Conservation (phyloP, 75 land plant species). For the Cupressus sempervirens region DNA sequence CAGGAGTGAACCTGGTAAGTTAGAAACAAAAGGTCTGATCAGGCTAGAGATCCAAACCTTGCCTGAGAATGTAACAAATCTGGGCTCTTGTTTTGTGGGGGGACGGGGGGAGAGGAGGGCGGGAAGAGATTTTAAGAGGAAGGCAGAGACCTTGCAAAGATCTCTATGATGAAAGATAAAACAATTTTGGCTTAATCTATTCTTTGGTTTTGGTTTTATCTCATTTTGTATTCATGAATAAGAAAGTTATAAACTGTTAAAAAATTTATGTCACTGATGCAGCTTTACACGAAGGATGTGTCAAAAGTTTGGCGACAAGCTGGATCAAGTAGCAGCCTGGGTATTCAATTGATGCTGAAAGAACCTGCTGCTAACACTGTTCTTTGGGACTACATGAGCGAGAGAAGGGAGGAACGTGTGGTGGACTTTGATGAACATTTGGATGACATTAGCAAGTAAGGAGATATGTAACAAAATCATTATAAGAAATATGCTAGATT, state of each 20-base stretch:
- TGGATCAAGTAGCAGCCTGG: slow-evolving; percentile 37
- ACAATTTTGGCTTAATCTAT: background rate
- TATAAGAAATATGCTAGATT: background rate
- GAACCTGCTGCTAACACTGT: slow-evolving; percentile 74
- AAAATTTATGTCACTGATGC: background rate
- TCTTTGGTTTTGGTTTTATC: background rate
- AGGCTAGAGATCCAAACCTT: background rate
- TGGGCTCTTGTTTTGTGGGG: background rate
- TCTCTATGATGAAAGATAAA: background rate
- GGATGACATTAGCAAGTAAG: slow-evolving; percentile 90
- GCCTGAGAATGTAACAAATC: background rate
- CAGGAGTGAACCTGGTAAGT: too few species aligned
- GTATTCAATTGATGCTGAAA: slow-evolving; percentile 30
- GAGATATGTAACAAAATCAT: background rate
- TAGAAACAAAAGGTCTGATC: background rate
- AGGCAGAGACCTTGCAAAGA: background rate
- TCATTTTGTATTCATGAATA: background rate
- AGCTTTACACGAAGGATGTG: slow-evolving; percentile 80
- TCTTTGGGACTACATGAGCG: slow-evolving; percentile 64
- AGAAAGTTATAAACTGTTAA: background rate
- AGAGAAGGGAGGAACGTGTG: slow-evolving; percentile 59
- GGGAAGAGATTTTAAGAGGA: background rate
- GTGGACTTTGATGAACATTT: slow-evolving; percentile 97
- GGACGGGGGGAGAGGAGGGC: too few species aligned
- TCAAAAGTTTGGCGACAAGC: slow-evolving; percentile 69